A percentile compares a stretch with the other conserved stretches of the same genome.
Evolutionary conservation across 176 grass and related monocot species (phyloP).

Genomic region (Avena insularis): DNA sequence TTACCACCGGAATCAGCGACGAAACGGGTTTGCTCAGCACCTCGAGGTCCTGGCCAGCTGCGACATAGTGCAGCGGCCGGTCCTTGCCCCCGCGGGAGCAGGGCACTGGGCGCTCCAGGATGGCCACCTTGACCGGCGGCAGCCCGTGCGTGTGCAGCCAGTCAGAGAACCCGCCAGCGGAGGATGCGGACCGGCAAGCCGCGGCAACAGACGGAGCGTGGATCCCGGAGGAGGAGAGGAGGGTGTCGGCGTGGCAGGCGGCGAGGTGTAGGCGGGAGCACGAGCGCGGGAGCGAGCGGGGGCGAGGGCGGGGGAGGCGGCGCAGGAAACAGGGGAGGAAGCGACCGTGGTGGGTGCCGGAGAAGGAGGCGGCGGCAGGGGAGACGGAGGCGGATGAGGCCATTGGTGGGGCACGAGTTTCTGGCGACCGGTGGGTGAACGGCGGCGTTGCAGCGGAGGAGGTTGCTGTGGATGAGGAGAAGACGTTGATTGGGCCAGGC

Average conservation of each 20-base stretch:
- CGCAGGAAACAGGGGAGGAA: constrained; percentile 42
- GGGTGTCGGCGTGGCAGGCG: constrained; percentile 64
- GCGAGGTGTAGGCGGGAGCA: constrained; percentile 36
- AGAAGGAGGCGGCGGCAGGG: constrained; percentile 33
- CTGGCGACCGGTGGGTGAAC: constrained; percentile 26
- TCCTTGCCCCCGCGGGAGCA: constrained; percentile 69
- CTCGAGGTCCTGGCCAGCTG: constrained; percentile 78
- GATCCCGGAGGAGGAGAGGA: constrained; percentile 44
- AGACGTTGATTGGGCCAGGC: constrained; percentile 45
- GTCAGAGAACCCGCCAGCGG: constrained; percentile 56
- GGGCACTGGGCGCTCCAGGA: constrained; percentile 68
- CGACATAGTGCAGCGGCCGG: constrained; percentile 68
- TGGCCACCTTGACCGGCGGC: constrained; percentile 66
- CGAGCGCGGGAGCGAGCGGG: constrained; percentile 7
- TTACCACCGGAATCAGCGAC: constrained; percentile 5
- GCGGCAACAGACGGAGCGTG: constrained; percentile 31
- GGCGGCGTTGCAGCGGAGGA: constrained; percentile 30
- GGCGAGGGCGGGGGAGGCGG: constrained; percentile 23
- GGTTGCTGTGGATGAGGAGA: constrained; percentile 50
- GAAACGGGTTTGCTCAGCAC: constrained; percentile 15
- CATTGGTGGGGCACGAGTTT: constrained; percentile 40
- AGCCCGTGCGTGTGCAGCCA: constrained; percentile 73
- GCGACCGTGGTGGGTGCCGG: constrained; percentile 45
- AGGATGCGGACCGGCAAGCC: constrained; percentile 42
- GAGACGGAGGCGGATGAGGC: constrained; percentile 41